These are phyloP conservation scores for Penicillium paradoxum DNA, from an alignment of 495 filamentous ascomycete species.

Conservation along the genomic window DNA sequence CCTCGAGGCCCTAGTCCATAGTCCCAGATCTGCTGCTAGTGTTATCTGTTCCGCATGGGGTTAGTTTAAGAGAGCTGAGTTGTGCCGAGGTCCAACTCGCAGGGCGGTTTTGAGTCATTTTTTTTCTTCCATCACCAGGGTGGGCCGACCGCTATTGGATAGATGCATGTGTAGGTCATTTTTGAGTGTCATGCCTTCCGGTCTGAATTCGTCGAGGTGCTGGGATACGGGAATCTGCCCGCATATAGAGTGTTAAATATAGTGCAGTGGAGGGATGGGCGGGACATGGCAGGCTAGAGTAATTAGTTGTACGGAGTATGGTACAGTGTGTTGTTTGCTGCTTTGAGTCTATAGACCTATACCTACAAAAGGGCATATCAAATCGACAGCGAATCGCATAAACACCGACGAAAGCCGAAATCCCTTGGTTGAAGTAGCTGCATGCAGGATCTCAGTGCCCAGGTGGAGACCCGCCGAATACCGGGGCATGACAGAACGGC, in stretches of 20 bases:
- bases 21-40: constrained; percentile 1
- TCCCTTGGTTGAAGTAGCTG: neutral
- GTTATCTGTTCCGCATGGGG: constrained; percentile 4
- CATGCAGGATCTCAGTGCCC: neutral
- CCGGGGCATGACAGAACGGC: constrained; percentile 26
- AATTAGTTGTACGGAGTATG: neutral
- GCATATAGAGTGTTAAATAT: neutral
- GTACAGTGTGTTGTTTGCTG: neutral
- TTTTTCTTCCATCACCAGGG: constrained; percentile 5
- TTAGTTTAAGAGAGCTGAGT: constrained; percentile 3
- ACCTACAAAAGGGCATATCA: too few relatives aligned
- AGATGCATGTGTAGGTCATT: neutral
- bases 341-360: neutral
- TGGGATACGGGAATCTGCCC: neutral
- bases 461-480: constrained; percentile 25
- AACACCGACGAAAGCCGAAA: neutral
- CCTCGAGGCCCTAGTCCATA: neutral
- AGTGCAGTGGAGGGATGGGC: neutral
- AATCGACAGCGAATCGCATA: too few relatives aligned
- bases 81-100: constrained; percentile 25
- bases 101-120: constrained; percentile 23
- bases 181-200: constrained; percentile 5
- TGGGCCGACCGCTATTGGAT: constrained; percentile 4
- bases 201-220: constrained; percentile 9
- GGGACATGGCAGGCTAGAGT: neutral